These are phyloP conservation scores for Serendipita indica DNA, from an alignment of 768 basidiomycete species.

Conservation along the genomic window DNA sequence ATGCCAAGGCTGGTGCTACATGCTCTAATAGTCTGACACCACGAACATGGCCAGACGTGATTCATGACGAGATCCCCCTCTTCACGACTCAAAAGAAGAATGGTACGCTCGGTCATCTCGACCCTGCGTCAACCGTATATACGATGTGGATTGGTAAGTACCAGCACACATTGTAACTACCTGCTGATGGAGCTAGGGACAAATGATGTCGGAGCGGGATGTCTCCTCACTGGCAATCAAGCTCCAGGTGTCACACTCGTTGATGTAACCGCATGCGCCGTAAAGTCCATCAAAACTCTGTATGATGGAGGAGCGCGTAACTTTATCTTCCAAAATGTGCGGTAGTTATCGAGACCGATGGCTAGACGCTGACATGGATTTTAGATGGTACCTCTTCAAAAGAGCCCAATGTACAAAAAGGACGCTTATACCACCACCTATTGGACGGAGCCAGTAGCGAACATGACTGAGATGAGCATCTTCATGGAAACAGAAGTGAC, in stretches of 20 bases:
- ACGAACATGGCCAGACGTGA: slow-evolving; percentile 35
- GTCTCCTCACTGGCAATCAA: slow-evolving; percentile 38
- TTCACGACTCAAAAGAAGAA: slow-evolving; percentile 23
- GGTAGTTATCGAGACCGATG: slow-evolving; percentile 10
- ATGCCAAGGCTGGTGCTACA: slow-evolving; percentile 46
- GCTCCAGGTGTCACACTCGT: slow-evolving; percentile 37
- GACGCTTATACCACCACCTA: slow-evolving; percentile 35
- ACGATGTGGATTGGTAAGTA: slow-evolving; percentile 59
- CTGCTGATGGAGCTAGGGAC: too few species aligned
- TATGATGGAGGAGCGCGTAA: slow-evolving; percentile 48
- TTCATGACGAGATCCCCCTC: slow-evolving; percentile 41
- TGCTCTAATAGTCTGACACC: slow-evolving; percentile 35
- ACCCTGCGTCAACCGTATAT: slow-evolving; percentile 38
- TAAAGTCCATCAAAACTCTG: slow-evolving; percentile 43
- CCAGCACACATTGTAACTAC: too few species aligned
- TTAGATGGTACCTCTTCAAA: slow-evolving; percentile 45
- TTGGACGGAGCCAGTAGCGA: slow-evolving; percentile 36
- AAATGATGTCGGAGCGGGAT: slow-evolving; percentile 34
- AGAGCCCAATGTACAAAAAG: slow-evolving; percentile 30
- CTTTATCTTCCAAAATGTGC: slow-evolving; percentile 47
- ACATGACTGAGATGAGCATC: slow-evolving; percentile 43
- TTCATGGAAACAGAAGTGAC: slow-evolving; percentile 38
- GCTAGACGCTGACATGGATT: neutral
- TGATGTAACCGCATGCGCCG: slow-evolving; percentile 40
- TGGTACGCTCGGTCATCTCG: slow-evolving; percentile 21